Conservation (phyloP, 306 rosid species). For the Nissolia schottii region DNA sequence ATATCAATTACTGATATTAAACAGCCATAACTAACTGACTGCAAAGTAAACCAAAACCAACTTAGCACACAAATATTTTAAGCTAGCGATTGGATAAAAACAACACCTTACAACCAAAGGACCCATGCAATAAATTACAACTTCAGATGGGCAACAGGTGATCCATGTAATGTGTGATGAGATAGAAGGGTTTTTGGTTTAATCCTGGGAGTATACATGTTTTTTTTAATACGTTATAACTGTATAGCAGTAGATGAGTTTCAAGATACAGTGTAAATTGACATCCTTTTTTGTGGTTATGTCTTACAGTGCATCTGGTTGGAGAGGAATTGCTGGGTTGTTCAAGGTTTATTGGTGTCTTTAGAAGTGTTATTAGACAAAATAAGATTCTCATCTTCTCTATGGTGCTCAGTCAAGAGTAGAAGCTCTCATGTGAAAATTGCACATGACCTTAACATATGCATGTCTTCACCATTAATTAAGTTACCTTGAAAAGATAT, state of each 20-base stretch:
- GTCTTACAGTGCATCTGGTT: not conserved
- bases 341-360: not conserved
- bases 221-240: not conserved
- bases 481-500: no score
- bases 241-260: not conserved
- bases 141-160: not conserved
- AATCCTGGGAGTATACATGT: not conserved
- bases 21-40: not conserved
- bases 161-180: not conserved
- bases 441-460: no score
- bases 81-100: not conserved
- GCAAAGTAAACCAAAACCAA: constrained; percentile 16
- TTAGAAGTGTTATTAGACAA: not conserved
- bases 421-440: no score
- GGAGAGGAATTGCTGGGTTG: not conserved
- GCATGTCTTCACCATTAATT: no score
- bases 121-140: not conserved
- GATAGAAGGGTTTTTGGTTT: not conserved
- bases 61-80: not conserved
- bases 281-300: not conserved
- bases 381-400: not conserved
- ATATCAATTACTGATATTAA: not conserved
- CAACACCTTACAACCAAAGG: not conserved
- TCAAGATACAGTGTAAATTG: not conserved
- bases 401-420: not conserved